Percentiles rank a stretch among this genome's conserved stretches.
These are phyloP conservation scores for Tothia fuscella DNA, from an alignment of 2,329 filamentous ascomycete genomes.

Conservation along the genomic window DNA sequence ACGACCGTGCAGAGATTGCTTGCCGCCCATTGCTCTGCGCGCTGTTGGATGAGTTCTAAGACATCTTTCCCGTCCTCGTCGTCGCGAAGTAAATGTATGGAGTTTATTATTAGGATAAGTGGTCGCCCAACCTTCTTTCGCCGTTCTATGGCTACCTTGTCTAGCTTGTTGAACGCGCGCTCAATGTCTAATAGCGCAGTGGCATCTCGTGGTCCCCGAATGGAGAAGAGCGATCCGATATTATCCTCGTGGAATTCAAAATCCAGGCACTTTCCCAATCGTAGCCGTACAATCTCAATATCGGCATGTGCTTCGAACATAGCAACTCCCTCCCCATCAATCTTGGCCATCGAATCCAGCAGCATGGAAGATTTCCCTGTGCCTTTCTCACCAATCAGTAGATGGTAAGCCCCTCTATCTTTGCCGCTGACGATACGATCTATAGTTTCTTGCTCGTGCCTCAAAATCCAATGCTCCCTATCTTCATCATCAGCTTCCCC, in stretches of 20 bases:
- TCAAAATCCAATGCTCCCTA: slow-evolving; percentile 64
- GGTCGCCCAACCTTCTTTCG: slow-evolving; percentile 52
- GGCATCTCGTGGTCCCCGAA: slow-evolving; percentile 81
- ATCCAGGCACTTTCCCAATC: slow-evolving; percentile 85
- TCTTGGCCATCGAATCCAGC: slow-evolving; percentile 86
- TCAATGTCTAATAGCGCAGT: slow-evolving; percentile 92
- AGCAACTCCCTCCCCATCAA: slow-evolving; percentile 75
- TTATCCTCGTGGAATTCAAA: slow-evolving; percentile 98
- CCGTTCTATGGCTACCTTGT: slow-evolving; percentile 77
- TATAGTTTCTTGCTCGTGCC: slow-evolving; percentile 70
- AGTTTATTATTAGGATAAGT: slow-evolving; percentile 87
- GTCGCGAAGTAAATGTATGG: slow-evolving; percentile 80
- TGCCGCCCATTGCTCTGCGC: slow-evolving; percentile 93
- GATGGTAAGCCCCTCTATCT: slow-evolving; percentile 71
- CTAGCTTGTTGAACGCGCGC: slow-evolving; percentile 90
- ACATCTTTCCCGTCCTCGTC: slow-evolving; percentile 88
- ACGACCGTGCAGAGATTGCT: slow-evolving; percentile 82
- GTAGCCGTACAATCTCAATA: slow-evolving; percentile 84
- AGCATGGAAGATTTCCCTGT: slow-evolving; percentile 96
- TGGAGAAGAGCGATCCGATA: slow-evolving; percentile 91
- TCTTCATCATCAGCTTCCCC: slow-evolving; percentile 39
- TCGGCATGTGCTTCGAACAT: slow-evolving; percentile 97
- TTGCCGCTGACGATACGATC: slow-evolving; percentile 71
- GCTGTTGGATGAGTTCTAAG: slow-evolving; percentile 87
- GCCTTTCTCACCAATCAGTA: slow-evolving; percentile 90